These are phyloP conservation scores for Leccinum obscurum DNA, from an alignment of 768 basidiomycete species.

Conservation along the genomic window DNA sequence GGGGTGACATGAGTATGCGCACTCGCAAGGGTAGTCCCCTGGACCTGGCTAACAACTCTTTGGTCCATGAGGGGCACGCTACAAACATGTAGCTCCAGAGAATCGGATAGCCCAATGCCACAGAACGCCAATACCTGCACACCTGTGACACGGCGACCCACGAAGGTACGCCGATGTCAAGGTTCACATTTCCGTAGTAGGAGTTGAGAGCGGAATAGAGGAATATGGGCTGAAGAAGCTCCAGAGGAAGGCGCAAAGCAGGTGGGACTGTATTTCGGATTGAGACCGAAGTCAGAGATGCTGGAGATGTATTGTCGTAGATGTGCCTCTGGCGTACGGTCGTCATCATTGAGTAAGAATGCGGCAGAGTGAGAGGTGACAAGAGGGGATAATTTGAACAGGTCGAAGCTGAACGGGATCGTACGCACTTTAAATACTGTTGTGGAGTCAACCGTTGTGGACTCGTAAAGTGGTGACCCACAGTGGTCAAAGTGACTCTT, in stretches of 20 bases:
- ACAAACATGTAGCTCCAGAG: conserved; percentile 8
- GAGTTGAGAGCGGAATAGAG: not conserved
- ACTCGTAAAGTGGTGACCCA: not conserved
- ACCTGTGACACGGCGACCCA: conserved; percentile 2
- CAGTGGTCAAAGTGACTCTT: not conserved
- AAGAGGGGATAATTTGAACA: not conserved
- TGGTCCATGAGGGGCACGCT: not conserved
- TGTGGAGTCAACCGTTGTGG: not conserved
- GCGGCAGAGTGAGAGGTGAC: not conserved
- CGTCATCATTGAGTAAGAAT: not conserved
- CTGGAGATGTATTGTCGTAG: not conserved
- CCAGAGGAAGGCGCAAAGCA: not conserved
- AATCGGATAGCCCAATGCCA: not conserved
- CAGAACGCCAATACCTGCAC: conserved; percentile 2
- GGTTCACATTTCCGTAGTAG: not conserved
- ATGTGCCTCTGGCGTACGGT: not conserved
- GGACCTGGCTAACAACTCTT: not conserved
- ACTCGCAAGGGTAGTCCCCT: not conserved
- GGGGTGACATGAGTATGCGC: too few species aligned
- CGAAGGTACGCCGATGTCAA: not conserved
- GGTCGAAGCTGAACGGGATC: not conserved
- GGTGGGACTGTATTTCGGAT: not conserved
- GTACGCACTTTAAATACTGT: not conserved
- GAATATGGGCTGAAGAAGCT: conserved; percentile 1
- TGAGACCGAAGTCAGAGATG: not conserved